Evolutionary conservation across 345 rosid species (phyloP).

Genomic region (Abelmoschus esculentus): DNA sequence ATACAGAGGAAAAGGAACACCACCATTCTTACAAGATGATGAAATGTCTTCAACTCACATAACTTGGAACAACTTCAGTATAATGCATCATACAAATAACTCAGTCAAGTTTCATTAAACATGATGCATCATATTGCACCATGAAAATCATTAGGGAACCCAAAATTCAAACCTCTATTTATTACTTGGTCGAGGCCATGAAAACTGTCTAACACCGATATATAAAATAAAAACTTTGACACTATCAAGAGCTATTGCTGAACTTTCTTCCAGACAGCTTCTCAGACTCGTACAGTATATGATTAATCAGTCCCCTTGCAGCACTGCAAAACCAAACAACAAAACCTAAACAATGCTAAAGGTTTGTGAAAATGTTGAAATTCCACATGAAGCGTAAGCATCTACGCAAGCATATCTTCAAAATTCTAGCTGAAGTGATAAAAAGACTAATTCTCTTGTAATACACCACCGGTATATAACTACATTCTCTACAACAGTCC

Average conservation of each 20-base stretch:
- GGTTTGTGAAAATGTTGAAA: not conserved
- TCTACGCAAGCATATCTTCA: not conserved
- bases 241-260: constrained; percentile 36
- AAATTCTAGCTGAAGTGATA: not conserved
- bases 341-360: not conserved
- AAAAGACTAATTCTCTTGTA: not conserved
- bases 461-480: not conserved
- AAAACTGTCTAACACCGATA: not conserved
- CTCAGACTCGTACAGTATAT: constrained; percentile 76
- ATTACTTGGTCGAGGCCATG: not conserved
- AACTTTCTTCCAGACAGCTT: constrained; percentile 68
- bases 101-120: not conserved
- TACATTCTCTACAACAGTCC: not conserved
- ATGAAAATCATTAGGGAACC: not conserved
- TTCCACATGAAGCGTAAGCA: too few species aligned
- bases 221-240: not conserved
- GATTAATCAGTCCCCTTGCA: constrained; percentile 93
- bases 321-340: constrained; percentile 50
- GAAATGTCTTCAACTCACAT: not conserved
- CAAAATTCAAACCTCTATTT: not conserved
- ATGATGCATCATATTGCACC: not conserved
- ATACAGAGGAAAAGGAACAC: not conserved
- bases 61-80: not conserved
- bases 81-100: not conserved
- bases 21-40: not conserved